Conservation (phyloP, 805 yeast genomes). For the Candida boidinii region DNA sequence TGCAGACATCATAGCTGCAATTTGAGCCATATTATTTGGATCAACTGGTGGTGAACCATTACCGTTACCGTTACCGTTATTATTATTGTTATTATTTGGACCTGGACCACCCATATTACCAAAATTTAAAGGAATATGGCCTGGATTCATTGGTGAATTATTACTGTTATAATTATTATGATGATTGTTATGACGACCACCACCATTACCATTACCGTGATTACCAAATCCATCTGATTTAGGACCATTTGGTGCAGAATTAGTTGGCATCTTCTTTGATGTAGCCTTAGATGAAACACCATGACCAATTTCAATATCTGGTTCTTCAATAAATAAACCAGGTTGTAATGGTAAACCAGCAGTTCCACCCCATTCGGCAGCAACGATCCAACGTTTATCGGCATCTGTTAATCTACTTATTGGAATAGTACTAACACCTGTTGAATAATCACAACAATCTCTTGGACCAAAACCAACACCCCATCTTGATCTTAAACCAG, state of each 20-base stretch:
- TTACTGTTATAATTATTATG: constrained; percentile 1
- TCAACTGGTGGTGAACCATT: constrained; percentile 19
- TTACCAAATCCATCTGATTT: constrained; percentile 42
- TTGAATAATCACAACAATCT: constrained; percentile 93
- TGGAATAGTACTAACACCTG: constrained; percentile 85
- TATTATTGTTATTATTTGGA: constrained; percentile 6
- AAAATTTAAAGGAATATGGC: constrained; percentile 14
- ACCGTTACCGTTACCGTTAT: constrained; percentile 4
- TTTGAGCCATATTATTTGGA: constrained; percentile 3
- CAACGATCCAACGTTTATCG: constrained; percentile 79
- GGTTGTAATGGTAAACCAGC: constrained; percentile 75
- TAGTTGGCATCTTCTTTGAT: constrained; percentile 87
- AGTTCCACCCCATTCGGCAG: constrained; percentile 96
- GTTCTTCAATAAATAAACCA: constrained; percentile 88
- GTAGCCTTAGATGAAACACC: constrained; percentile 91
- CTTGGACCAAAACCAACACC: constrained; percentile 99
- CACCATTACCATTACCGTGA: constrained; percentile 1
- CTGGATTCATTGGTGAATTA: constrained; percentile 11
- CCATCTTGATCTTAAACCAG: constrained; percentile 82
- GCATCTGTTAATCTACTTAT: constrained; percentile 87
- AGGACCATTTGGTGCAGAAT: constrained; percentile 79
- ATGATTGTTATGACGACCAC: background rate
- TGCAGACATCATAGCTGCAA: constrained; percentile 26
- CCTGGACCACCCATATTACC: constrained; percentile 12
- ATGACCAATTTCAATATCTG: constrained; percentile 93